Evolutionary conservation across 148 eudicot species (phyloP).

Genomic region (Rhododendron henanense): DNA sequence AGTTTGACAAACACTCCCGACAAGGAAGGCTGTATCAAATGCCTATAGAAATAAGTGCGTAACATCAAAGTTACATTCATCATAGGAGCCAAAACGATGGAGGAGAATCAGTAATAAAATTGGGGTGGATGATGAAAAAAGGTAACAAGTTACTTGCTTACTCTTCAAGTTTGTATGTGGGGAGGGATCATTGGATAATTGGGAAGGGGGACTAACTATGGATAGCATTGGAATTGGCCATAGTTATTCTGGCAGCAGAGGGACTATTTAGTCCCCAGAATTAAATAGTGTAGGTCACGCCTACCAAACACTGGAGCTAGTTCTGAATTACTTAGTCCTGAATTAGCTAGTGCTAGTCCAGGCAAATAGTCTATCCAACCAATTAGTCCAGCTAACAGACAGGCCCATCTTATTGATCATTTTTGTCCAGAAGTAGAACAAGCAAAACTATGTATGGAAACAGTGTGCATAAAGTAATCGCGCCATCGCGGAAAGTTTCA

Average conservation of each 20-base stretch:
- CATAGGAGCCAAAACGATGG: not conserved
- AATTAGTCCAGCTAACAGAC: not conserved
- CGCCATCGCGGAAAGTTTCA: not conserved
- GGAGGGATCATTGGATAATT: not conserved
- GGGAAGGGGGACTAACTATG: not conserved
- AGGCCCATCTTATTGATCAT: not conserved
- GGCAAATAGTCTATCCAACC: not conserved
- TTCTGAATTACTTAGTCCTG: not conserved
- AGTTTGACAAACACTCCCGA: not conserved
- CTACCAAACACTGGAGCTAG: not conserved
- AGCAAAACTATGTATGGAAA: not conserved
- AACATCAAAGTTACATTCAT: no score
- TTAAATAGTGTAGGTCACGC: not conserved
- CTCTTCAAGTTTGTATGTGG: not conserved
- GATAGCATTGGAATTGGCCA: not conserved
- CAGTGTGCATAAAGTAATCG: not conserved
- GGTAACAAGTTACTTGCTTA: not conserved
- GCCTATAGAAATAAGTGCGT: not conserved
- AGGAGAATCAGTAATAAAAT: not conserved
- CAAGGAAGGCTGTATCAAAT: not conserved
- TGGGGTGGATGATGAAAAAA: not conserved
- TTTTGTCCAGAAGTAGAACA: not conserved
- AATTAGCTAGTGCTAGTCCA: not conserved
- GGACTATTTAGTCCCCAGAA: not conserved
- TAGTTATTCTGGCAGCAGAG: not conserved